Percentiles rank a stretch among this genome's conserved stretches.
Evolutionary conservation across 805 yeast genomes (phyloP).

Genomic region (Candida qinlingensis): DNA sequence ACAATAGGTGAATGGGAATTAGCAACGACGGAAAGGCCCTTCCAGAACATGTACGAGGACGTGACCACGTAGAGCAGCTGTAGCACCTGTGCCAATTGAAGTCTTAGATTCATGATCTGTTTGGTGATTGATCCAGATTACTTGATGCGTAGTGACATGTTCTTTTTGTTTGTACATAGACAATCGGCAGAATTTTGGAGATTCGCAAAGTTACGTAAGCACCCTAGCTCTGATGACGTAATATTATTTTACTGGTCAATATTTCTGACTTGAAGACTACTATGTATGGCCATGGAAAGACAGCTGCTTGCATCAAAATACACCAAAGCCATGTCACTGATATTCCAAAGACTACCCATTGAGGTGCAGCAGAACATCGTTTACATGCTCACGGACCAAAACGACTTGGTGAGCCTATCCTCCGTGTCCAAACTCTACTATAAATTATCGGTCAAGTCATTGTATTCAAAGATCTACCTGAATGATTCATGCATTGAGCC

Average conservation of each 20-base stretch:
- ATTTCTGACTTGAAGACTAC: too few species aligned
- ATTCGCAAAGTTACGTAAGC: too few species aligned
- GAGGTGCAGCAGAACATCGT: slow-evolving; percentile 17
- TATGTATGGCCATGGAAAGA: too few species aligned
- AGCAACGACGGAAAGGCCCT: slow-evolving; percentile 66
- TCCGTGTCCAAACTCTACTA: slow-evolving; percentile 26
- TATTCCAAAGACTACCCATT: slow-evolving; percentile 12
- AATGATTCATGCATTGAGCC: slow-evolving; percentile 37
- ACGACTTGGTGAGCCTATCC: slow-evolving; percentile 27
- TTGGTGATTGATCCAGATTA: neutral
- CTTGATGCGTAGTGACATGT: too few species aligned
- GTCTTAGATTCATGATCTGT: slow-evolving; percentile 50
- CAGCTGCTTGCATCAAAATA: too few species aligned
- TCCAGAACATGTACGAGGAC: slow-evolving; percentile 91
- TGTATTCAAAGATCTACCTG: slow-evolving; percentile 34
- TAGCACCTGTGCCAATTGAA: slow-evolving; percentile 59
- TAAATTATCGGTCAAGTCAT: slow-evolving; percentile 25
- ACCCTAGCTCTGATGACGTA: too few species aligned
- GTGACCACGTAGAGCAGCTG: slow-evolving; percentile 75
- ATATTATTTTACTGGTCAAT: too few species aligned
- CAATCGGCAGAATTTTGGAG: too few species aligned
- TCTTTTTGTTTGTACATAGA: too few species aligned
- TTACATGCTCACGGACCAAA: slow-evolving; percentile 26
- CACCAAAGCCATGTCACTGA: neutral
- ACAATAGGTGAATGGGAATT: slow-evolving; percentile 91